Evolutionary conservation across 1,139 yeast species (phyloP).

Genomic region (Tardiomyces digboiensis): DNA sequence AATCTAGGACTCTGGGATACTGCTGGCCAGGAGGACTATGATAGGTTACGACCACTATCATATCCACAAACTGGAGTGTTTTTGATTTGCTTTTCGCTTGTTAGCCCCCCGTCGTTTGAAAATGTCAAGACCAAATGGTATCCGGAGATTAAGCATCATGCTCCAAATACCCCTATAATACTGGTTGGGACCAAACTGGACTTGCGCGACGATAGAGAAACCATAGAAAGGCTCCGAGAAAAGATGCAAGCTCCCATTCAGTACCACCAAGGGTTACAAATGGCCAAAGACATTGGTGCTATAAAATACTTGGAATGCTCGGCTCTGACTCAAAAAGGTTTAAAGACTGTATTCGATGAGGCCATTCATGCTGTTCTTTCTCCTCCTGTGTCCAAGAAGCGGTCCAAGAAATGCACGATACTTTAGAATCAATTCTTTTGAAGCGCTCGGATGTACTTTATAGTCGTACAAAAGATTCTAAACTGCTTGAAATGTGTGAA

Average conservation of each 20-base stretch:
- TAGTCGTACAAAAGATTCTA: no score
- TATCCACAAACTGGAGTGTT: constrained; percentile 92
- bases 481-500: no score
- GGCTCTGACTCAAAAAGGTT: constrained; percentile 83
- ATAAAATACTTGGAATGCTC: constrained; percentile 84
- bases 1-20: constrained; percentile 93
- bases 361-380: constrained; percentile 66
- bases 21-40: constrained; percentile 67
- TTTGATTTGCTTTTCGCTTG: constrained; percentile 77
- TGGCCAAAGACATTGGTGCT: constrained; percentile 59
- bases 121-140: constrained; percentile 69
- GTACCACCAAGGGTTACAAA: constrained; percentile 49
- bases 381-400: constrained; percentile 32
- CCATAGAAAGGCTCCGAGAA: constrained; percentile 60
- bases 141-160: constrained; percentile 82
- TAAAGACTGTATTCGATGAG: constrained; percentile 66
- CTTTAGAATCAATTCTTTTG: constrained; percentile 60
- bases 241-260: constrained; percentile 53
- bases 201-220: constrained; percentile 72
- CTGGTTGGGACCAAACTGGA: constrained; percentile 85
- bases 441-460: no score
- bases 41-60: constrained; percentile 58
- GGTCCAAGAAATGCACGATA: constrained; percentile 54
- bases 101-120: constrained; percentile 71
- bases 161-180: constrained; percentile 69